Percentiles rank a stretch among this genome's conserved stretches.
phyloP scores from a whole-genome alignment of 1,284 basidiomycete species.

The Rhodofomes roseus region DNA sequence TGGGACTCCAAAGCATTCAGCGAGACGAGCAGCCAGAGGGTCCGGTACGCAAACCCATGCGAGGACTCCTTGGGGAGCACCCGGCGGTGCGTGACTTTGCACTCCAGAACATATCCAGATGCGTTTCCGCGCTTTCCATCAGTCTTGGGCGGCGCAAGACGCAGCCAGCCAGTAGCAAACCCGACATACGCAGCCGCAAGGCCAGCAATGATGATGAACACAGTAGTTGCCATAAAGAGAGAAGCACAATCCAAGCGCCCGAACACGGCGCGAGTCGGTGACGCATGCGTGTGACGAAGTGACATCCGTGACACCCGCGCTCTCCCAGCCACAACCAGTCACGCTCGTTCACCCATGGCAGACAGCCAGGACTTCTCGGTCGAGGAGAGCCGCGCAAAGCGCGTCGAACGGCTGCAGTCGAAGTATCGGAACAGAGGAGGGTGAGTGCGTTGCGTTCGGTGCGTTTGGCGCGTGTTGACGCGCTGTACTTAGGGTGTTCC shows the following conservation, averaged over 20 bases:
- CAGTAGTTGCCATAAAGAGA: background rate
- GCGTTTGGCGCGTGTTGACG: background rate
- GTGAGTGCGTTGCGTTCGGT: conserved; percentile 33
- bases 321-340: background rate
- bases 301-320: background rate
- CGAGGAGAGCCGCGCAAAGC: conserved; percentile 51
- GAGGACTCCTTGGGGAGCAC: conserved; percentile 47
- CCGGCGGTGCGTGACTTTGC: conserved; percentile 54
- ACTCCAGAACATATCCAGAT: conserved; percentile 44
- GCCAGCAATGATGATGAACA: background rate
- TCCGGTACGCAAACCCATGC: conserved; percentile 65
- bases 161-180: background rate
- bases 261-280: background rate
- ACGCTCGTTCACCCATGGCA: background rate
- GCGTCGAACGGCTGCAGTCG: conserved; percentile 52
- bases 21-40: conserved; percentile 58
- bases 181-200: background rate
- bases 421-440: conserved; percentile 62
- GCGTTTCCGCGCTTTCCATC: background rate
- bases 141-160: background rate
- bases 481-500: conserved; percentile 30
- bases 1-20: conserved; percentile 53
- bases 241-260: background rate
- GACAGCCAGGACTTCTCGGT: conserved; percentile 27
- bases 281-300: background rate